Evolutionary conservation across 75 land plant species (phyloP), one percentile per base, ranked within the genome.

Genomic region (Cryptomeria japonica): DNA sequence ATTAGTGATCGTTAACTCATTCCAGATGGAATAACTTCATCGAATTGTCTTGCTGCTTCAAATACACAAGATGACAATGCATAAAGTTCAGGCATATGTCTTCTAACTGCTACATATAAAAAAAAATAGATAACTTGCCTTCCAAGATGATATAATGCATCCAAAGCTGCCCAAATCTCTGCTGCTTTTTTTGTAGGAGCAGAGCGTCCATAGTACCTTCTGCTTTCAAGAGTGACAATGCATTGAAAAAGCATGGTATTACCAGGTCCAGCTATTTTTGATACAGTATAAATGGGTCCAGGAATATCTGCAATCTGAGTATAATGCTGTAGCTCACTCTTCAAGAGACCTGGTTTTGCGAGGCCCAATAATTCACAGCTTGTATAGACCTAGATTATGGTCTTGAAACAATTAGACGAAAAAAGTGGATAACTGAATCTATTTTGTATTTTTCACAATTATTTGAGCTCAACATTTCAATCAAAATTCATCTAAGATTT

Each of bases 331-430:
- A 87, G 88, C 84, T 87, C 88, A 78, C 83, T 41, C 84, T 87
- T 87, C 88, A 87, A 78, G 47, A 87, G 88, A 34, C 88, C 88
- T 36, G 88, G 88, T 46, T 46, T 87, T 25, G 88, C 47, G n/a
- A 78, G 79, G 55, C 88, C 88, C 84, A 87, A 87, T 36, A 87
- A 49, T 76, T 87, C 88, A 87, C 88, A 87, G 49, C 83, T 87
- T 42, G 88, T 49, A 72, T 32, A 78, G 28, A 87, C 88, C 84
- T 87, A 87, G 83, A 80, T 18, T 22, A 80, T 42, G 9, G 7
- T 80, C 5, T 80, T 80, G 15, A 80, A 42, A 42, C 32, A 44
- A 44, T 80, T 44, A 80, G 44, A 44, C n/a, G 49, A 44, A 44
- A n/a, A 79, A 79, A 2, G 22, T 25, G 49, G 10, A 44, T 42